These are phyloP conservation scores for Rutstroemia sp. DNA, from an alignment of 2,329 filamentous ascomycete genomes.

Conservation along the genomic window DNA sequence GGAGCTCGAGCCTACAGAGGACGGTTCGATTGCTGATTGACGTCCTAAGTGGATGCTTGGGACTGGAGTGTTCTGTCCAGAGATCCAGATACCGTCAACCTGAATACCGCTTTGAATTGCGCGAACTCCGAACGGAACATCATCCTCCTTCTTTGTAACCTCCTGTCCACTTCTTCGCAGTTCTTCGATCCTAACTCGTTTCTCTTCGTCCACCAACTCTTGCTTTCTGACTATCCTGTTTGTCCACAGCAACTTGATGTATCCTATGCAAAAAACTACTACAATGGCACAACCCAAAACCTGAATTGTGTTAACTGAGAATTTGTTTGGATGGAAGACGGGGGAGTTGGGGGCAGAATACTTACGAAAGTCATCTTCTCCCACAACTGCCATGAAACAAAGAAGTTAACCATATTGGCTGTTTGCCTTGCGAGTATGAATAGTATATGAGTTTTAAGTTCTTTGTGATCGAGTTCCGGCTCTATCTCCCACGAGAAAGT, in stretches of 20 bases:
- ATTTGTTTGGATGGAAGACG: neutral
- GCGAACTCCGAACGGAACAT: constrained; percentile 78
- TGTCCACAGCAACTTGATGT: constrained; percentile 58
- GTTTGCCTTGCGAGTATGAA: neutral
- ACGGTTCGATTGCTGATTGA: constrained; percentile 11
- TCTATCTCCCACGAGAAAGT: neutral
- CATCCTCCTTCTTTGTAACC: constrained; percentile 36
- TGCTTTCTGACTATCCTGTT: constrained; percentile 49
- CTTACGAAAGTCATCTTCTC: constrained; percentile 85
- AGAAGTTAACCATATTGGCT: constrained; percentile 41
- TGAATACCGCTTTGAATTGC: constrained; percentile 78
- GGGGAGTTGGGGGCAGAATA: constrained; percentile 16
- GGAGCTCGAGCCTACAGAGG: neutral
- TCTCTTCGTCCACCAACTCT: constrained; percentile 59
- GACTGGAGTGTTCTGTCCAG: constrained; percentile 21
- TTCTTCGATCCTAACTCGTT: constrained; percentile 45
- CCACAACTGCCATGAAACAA: constrained; percentile 70
- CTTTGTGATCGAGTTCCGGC: neutral
- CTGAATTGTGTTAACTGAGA: constrained; percentile 36
- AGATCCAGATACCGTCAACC: constrained; percentile 77
- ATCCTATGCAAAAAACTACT: constrained; percentile 60
- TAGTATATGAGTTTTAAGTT: neutral
- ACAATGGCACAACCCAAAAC: constrained; percentile 65
- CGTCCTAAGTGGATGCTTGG: constrained; percentile 16
- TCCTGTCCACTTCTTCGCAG: constrained; percentile 45